Evolutionary conservation across 2,329 filamentous ascomycete species (phyloP).

Genomic region (Beauveria brongniartii): DNA sequence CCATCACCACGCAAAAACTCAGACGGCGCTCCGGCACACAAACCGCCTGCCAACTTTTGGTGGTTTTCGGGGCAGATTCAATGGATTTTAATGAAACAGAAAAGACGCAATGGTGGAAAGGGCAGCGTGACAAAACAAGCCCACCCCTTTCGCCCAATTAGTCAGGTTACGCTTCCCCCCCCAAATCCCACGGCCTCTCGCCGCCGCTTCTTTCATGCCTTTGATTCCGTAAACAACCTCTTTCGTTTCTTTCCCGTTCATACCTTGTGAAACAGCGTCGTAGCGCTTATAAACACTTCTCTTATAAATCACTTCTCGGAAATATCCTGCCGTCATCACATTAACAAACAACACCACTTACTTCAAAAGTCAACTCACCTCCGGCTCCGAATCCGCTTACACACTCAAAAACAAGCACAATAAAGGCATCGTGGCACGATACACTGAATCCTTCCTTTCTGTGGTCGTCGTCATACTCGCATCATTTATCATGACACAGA

Average conservation of each 20-base stretch:
- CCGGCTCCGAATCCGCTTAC: not conserved
- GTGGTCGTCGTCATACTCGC: conserved; percentile 19
- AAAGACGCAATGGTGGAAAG: conserved; percentile 3
- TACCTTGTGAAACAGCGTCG: not conserved
- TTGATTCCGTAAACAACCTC: not conserved
- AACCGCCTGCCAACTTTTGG: not conserved
- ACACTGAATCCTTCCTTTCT: conserved; percentile 14
- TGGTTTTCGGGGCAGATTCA: not conserved
- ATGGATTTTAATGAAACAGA: not conserved
- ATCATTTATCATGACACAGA: conserved; percentile 29
- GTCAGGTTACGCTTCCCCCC: conserved; percentile 5
- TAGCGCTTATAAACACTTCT: no score
- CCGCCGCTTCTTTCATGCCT: not conserved
- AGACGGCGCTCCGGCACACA: not conserved
- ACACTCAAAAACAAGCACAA: not conserved
- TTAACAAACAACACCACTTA: not conserved
- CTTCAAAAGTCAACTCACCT: not conserved
- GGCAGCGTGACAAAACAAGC: not conserved
- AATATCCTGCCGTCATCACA: not conserved
- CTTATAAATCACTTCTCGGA: not conserved
- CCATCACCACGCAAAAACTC: conserved; percentile 21
- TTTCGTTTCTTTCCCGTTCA: not conserved
- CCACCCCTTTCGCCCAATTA: conserved; percentile 9
- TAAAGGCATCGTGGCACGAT: conserved; percentile 9
- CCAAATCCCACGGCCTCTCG: not conserved